A percentile compares a stretch with the other conserved stretches of the same genome.
Evolutionary conservation across 73 alveolate genomes (phyloP).

Genomic region (Tetrahymena thermophila): DNA sequence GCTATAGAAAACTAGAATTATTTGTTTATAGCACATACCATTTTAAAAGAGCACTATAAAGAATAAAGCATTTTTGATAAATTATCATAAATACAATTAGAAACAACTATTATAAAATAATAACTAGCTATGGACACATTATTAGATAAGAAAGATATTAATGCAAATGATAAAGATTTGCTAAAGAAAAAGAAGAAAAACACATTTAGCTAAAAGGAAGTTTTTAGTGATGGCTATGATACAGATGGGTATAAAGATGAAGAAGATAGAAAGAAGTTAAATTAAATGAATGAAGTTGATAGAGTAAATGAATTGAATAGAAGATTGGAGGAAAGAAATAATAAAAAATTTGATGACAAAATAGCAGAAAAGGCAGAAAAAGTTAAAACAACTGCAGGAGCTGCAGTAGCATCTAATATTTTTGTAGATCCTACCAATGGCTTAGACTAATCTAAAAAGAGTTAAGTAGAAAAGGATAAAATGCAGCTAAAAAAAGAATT

Average conservation of each 20-base stretch:
- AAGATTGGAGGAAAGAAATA: not conserved
- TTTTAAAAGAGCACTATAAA: not conserved
- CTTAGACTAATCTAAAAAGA: not conserved
- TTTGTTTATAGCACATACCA: not conserved
- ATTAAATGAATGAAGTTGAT: not conserved
- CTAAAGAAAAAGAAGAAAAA: not conserved
- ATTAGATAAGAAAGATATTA: not conserved
- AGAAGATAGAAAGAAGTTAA: not conserved
- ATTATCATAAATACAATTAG: not conserved
- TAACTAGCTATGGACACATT: not conserved
- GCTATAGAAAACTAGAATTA: not conserved
- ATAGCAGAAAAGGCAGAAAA: not conserved
- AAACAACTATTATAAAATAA: not conserved
- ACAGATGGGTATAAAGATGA: not conserved
- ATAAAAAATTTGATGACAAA: not conserved
- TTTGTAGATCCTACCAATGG: not conserved
- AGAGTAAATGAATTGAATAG: not conserved
- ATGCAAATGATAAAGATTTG: not conserved
- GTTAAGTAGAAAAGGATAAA: not conserved
- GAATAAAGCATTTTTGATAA: not conserved
- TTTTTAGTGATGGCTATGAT: not conserved
- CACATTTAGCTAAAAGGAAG: not conserved
- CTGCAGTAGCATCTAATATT: not conserved
- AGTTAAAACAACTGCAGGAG: not conserved
- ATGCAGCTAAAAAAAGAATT: not conserved